Percentiles rank a stretch among this genome's conserved stretches.
Evolutionary conservation across 1,284 basidiomycete genomes (phyloP).

Genomic region (Cutaneotrichosporon dermatis): DNA sequence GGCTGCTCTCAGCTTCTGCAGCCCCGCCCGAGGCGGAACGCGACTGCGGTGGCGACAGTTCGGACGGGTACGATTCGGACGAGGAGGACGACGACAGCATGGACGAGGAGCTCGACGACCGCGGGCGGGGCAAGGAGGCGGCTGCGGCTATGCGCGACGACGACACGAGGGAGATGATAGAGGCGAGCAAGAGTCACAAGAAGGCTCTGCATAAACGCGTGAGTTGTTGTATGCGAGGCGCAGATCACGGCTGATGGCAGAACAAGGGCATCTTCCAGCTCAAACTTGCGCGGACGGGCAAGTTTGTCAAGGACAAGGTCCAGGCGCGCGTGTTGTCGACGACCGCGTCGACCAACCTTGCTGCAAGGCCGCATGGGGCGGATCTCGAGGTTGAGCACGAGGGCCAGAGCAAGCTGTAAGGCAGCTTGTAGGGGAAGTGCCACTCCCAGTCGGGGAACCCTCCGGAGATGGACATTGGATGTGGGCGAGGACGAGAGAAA

Average conservation of each 20-base stretch:
- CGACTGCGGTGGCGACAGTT: too few species aligned
- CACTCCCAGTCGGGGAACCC: too few species aligned
- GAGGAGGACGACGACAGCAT: slow-evolving; percentile 4
- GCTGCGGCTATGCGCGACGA: slow-evolving; percentile 17
- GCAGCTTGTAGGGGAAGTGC: too few species aligned
- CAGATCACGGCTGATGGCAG: background rate
- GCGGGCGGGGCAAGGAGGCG: slow-evolving; percentile 9
- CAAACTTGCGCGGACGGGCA: slow-evolving; percentile 43
- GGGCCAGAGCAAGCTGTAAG: slow-evolving; percentile 30
- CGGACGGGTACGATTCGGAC: background rate
- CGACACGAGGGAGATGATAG: slow-evolving; percentile 26
- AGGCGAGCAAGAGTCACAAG: slow-evolving; percentile 29
- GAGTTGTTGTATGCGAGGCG: slow-evolving; percentile 4
- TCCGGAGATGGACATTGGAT: too few species aligned
- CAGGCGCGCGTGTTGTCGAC: slow-evolving; percentile 32
- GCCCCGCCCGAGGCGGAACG: too few species aligned
- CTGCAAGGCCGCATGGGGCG: slow-evolving; percentile 28
- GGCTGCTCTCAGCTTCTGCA: slow-evolving; percentile 2
- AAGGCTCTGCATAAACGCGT: slow-evolving; percentile 41
- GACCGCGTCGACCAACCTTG: slow-evolving; percentile 15
- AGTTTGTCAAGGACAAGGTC: slow-evolving; percentile 46
- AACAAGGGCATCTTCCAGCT: slow-evolving; percentile 47
- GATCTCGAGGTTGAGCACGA: slow-evolving; percentile 45
- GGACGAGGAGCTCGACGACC: slow-evolving; percentile 2
- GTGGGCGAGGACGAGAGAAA: too few species aligned